Conservation (phyloP, 2,329 filamentous ascomycete genomes). For the Elsinoe batatas region DNA sequence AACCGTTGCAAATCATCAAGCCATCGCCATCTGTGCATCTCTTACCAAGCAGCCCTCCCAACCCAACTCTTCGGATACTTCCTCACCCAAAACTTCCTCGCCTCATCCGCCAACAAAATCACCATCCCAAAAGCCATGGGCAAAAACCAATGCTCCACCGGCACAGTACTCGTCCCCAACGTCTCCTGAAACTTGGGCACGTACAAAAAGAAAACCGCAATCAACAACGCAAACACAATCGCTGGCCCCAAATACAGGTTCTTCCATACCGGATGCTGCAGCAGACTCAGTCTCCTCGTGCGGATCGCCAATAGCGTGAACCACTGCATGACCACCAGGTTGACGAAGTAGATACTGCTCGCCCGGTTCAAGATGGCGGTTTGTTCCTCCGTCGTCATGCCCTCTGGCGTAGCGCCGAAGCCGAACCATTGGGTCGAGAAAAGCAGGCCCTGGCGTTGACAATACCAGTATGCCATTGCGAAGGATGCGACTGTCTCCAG, state of each 20-base stretch:
- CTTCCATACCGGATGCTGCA: constrained; percentile 60
- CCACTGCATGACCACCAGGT: constrained; percentile 71
- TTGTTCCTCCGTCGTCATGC: constrained; percentile 44
- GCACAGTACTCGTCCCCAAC: constrained; percentile 52
- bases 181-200: constrained; percentile 53
- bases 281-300: constrained; percentile 50
- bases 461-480: constrained; percentile 39
- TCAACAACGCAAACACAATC: constrained; percentile 57
- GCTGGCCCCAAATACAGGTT: constrained; percentile 63
- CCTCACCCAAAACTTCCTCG: constrained; percentile 52
- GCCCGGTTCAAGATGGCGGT: constrained; percentile 50
- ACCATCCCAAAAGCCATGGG: constrained; percentile 61
- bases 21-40: too few relatives aligned
- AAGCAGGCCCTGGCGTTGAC: constrained; percentile 45
- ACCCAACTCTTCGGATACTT: constrained; percentile 48
- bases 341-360: constrained; percentile 70
- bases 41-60: constrained; percentile 56
- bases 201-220: constrained; percentile 59
- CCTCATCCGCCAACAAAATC: constrained; percentile 56
- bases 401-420: constrained; percentile 46
- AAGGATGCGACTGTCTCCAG: constrained; percentile 33
- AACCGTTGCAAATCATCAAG: not conserved
- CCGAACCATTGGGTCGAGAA: constrained; percentile 61
- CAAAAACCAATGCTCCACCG: constrained; percentile 66
- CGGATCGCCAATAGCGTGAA: constrained; percentile 64